These are phyloP conservation scores for Dendryphion nanum DNA, from an alignment of 2,329 filamentous ascomycete genomes.

Conservation along the genomic window DNA sequence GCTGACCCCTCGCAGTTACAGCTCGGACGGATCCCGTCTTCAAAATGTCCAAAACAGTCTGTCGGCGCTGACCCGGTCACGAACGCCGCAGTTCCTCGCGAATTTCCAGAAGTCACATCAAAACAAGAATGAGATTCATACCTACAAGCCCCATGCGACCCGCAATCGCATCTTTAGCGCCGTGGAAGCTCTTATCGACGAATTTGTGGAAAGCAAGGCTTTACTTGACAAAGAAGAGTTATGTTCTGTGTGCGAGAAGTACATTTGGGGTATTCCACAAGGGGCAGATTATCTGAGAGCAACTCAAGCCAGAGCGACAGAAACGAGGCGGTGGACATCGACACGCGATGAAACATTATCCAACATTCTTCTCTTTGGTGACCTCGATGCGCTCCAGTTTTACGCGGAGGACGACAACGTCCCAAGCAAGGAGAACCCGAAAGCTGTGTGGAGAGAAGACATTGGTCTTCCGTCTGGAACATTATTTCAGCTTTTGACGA, in stretches of 20 bases:
- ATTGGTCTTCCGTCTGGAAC: not conserved
- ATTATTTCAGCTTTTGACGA: not conserved
- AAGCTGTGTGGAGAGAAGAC: not conserved
- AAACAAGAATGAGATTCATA: not conserved
- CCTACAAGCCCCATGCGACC: not conserved
- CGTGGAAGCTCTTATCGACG: not conserved
- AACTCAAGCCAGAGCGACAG: no score
- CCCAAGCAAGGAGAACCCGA: not conserved
- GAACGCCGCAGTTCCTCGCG: not conserved
- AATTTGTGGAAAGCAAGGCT: not conserved
- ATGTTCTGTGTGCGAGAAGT: conserved; percentile 1
- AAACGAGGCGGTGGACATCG: no score
- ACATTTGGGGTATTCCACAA: not conserved
- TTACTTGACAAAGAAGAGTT: not conserved
- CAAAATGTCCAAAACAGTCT: not conserved
- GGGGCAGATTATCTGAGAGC: not conserved
- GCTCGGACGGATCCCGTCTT: not conserved
- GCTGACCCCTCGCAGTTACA: no score
- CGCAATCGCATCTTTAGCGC: not conserved
- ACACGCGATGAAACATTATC: no score
- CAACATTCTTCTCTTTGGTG: not conserved
- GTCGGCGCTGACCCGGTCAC: not conserved
- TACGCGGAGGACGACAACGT: not conserved
- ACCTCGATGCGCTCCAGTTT: not conserved
- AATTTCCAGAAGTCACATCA: not conserved